Conservation (phyloP, 2,329 filamentous ascomycete species). For the Sporothrix pseudoabietina region DNA sequence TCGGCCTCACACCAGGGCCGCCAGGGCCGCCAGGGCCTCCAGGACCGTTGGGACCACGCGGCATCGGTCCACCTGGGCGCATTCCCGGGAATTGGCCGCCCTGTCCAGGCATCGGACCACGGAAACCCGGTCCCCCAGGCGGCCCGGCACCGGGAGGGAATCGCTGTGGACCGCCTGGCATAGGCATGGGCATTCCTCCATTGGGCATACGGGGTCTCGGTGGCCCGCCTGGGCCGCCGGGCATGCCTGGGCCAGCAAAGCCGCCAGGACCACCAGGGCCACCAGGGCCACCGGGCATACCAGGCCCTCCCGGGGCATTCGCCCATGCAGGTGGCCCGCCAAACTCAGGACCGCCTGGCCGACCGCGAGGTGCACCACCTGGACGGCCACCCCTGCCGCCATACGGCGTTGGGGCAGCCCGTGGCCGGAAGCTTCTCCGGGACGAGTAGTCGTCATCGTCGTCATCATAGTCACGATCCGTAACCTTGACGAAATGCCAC, state of each 20-base stretch:
- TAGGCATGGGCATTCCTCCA: background rate
- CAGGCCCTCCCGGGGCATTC: background rate
- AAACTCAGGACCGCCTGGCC: background rate
- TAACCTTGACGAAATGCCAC: conserved; percentile 24
- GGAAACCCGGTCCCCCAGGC: conserved; percentile 7
- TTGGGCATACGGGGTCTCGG: conserved; percentile 1
- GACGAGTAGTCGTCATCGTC: conserved; percentile 12
- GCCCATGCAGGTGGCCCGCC: conserved; percentile 20
- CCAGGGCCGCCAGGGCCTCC: background rate
- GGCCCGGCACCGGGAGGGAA: background rate
- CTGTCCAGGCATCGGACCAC: conserved; percentile 10
- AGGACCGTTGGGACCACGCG: background rate
- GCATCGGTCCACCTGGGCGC: conserved; percentile 1
- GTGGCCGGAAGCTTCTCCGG: background rate
- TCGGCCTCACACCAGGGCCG: background rate
- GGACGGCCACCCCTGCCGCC: background rate
- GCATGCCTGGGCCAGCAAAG: background rate
- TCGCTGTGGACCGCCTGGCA: conserved; percentile 19
- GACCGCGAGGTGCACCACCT: background rate
- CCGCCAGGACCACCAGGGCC: conserved; percentile 4
- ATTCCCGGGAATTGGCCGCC: background rate
- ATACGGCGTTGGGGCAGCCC: background rate
- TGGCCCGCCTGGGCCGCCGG: background rate
- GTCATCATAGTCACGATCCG: conserved; percentile 10
- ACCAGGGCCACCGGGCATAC: background rate